A percentile compares a stretch with the other conserved stretches of the same genome.
Evolutionary conservation across 2,329 filamentous ascomycete species (phyloP).

Genomic region (Dichotomopilus funicola): DNA sequence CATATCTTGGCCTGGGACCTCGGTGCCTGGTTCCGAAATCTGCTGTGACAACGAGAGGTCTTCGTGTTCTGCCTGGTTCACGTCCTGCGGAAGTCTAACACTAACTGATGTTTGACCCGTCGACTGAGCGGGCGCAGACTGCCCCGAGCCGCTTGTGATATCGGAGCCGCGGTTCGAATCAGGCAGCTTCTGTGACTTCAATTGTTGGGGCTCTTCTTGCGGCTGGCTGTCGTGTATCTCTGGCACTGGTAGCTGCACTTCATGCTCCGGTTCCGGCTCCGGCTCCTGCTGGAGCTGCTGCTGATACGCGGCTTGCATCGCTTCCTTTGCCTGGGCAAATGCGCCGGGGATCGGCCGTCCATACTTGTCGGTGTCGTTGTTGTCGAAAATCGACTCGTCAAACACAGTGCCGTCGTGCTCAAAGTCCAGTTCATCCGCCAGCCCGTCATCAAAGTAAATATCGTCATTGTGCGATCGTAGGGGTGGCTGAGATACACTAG

Average conservation of each 20-base stretch:
- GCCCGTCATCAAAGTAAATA: constrained; percentile 60
- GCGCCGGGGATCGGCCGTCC: constrained; percentile 54
- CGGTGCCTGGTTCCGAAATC: not conserved
- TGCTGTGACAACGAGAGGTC: constrained; percentile 7
- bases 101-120: constrained; percentile 49
- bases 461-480: constrained; percentile 45
- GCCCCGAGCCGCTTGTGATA: constrained; percentile 39
- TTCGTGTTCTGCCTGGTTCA: constrained; percentile 10
- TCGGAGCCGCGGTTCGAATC: constrained; percentile 42
- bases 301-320: constrained; percentile 34
- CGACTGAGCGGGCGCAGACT: constrained; percentile 39
- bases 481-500: constrained; percentile 1
- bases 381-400: constrained; percentile 68
- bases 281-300: not conserved
- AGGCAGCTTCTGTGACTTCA: too few species aligned
- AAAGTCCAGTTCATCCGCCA: constrained; percentile 40
- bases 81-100: constrained; percentile 26
- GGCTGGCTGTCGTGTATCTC: too few species aligned
- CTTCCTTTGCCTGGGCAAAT: constrained; percentile 46
- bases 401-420: constrained; percentile 53
- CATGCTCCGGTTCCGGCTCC: not conserved
- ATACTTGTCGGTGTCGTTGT: constrained; percentile 57
- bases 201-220: too few species aligned
- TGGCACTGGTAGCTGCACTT: constrained; percentile 20
- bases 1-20: constrained; percentile 30